Conservation (phyloP, 1,284 basidiomycete species). For the Filobasidium uniguttulatum region DNA sequence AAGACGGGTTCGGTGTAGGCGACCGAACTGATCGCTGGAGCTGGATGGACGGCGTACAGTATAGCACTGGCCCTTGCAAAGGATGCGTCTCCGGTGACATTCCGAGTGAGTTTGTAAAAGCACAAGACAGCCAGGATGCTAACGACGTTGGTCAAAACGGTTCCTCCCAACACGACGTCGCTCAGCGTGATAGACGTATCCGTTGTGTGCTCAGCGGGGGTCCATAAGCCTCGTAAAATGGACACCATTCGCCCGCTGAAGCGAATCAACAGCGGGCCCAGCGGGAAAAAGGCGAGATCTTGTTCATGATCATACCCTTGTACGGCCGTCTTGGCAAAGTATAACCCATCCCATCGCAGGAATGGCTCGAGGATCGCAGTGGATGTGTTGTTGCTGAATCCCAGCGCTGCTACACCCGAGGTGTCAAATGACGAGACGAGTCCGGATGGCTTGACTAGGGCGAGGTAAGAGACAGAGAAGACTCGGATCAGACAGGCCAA, state of each 20-base stretch:
- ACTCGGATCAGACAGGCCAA: too few relatives aligned
- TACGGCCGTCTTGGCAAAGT: conserved; percentile 56
- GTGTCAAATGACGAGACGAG: too few relatives aligned
- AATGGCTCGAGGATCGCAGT: conserved; percentile 1
- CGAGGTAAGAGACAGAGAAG: too few relatives aligned
- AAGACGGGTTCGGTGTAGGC: conserved; percentile 77
- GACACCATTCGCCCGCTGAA: conserved; percentile 25
- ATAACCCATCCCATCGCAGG: conserved; percentile 80
- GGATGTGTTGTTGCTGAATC: too few relatives aligned
- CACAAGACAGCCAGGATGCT: conserved; percentile 38
- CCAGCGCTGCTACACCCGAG: too few relatives aligned
- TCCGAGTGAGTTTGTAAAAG: conserved; percentile 46
- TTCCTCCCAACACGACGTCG: conserved; percentile 23
- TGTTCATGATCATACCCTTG: conserved; percentile 61
- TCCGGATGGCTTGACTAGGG: too few relatives aligned
- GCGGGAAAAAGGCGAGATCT: conserved; percentile 77
- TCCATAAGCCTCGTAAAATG: too few relatives aligned
- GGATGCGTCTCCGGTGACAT: conserved; percentile 35
- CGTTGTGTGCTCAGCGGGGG: too few relatives aligned
- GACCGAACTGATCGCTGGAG: conserved; percentile 58
- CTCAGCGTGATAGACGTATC: conserved; percentile 7
- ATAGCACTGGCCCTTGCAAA: conserved; percentile 50
- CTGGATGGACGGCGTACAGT: conserved; percentile 65
- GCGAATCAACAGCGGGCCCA: conserved; percentile 47
- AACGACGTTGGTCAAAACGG: conserved; percentile 20